A percentile compares a stretch with the other conserved stretches of the same genome.
Conservation (phyloP, 306 rosid genomes). For the Prinsepia uniflora region DNA sequence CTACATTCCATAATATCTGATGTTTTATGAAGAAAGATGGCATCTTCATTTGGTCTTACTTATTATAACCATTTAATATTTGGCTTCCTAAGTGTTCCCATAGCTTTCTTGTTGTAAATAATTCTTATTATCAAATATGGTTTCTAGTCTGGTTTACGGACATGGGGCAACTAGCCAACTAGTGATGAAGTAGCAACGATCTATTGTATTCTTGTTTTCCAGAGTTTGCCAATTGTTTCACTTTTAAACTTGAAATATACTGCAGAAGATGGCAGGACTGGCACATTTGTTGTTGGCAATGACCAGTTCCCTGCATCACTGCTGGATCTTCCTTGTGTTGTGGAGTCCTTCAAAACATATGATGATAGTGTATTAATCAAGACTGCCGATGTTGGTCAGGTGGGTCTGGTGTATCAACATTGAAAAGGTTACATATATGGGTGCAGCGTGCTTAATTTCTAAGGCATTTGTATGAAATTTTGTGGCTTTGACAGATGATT, state of each 20-base stretch:
- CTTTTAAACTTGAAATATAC: constrained; percentile 1
- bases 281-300: constrained; percentile 54
- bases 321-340: constrained; percentile 75
- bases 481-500: constrained; percentile 47
- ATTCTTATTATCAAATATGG: neutral
- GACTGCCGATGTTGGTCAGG: constrained; percentile 61
- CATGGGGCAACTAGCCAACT: neutral
- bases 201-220: neutral
- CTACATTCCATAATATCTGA: neutral
- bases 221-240: neutral
- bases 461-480: neutral
- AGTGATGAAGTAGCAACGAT: neutral
- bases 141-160: neutral
- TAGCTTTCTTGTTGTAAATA: neutral
- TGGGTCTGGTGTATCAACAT: constrained; percentile 1
- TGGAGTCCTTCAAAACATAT: constrained; percentile 80
- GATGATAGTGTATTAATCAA: constrained; percentile 77
- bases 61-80: neutral
- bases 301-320: constrained; percentile 76
- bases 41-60: neutral
- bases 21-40: neutral
- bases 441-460: constrained; percentile 13
- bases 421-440: neutral
- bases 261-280: constrained; percentile 63
- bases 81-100: neutral